phyloP scores from a whole-genome alignment of 2,329 filamentous ascomycete species.

The Monilinia vaccinii-corymbosi region DNA sequence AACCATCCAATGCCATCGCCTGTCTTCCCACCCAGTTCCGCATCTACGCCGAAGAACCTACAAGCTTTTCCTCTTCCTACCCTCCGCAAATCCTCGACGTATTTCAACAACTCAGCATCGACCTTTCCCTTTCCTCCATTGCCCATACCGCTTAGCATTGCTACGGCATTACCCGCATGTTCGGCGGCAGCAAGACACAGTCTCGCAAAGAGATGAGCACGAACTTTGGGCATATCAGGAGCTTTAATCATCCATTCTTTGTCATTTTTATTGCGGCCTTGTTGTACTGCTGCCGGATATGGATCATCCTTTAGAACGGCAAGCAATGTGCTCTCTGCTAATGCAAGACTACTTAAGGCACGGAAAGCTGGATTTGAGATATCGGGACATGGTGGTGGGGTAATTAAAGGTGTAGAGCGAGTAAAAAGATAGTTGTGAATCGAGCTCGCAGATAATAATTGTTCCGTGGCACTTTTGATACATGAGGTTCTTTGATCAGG shows the following conservation, averaged over 20 bases:
- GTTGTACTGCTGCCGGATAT: conserved; percentile 73
- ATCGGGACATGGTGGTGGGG: conserved; percentile 40
- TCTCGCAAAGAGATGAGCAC: conserved; percentile 78
- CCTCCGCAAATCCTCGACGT: conserved; percentile 64
- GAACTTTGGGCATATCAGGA: conserved; percentile 78
- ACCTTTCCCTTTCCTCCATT: conserved; percentile 40
- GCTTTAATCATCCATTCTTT: conserved; percentile 96
- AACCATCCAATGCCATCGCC: conserved; percentile 86
- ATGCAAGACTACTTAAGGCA: conserved; percentile 55
- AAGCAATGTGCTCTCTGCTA: conserved; percentile 83
- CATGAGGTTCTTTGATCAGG: conserved; percentile 59
- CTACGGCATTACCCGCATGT: conserved; percentile 66
- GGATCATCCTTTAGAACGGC: conserved; percentile 92
- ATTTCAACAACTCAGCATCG: conserved; percentile 58
- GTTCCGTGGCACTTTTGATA: conserved; percentile 65
- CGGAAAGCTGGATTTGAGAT: conserved; percentile 43
- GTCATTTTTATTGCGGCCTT: conserved; percentile 72
- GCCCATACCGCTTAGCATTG: conserved; percentile 38
- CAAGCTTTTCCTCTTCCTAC: conserved; percentile 78
- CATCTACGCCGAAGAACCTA: conserved; percentile 83
- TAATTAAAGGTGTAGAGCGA: conserved; percentile 39
- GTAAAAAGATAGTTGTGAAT: conserved; percentile 64
- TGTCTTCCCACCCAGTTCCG: conserved; percentile 71
- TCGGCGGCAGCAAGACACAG: conserved; percentile 83
- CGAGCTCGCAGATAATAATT: conserved; percentile 68